phyloP scores from a whole-genome alignment of 805 yeast species.

The Candida piceae region DNA sequence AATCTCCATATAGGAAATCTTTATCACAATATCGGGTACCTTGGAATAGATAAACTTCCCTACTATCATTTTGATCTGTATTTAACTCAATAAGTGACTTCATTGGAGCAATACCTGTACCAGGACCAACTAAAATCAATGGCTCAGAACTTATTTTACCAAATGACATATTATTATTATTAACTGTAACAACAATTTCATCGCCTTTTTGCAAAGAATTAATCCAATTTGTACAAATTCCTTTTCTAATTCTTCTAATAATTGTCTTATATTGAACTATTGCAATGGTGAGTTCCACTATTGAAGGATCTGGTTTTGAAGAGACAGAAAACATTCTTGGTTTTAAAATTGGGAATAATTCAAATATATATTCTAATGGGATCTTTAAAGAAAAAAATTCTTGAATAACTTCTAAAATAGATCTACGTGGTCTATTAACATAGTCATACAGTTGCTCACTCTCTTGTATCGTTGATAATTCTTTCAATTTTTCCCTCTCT shows the following conservation, averaged over 20 bases:
- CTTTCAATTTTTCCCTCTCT: constrained; percentile 70
- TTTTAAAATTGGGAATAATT: constrained; percentile 69
- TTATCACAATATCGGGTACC: constrained; percentile 66
- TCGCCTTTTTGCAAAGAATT: constrained; percentile 45
- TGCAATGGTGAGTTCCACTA: constrained; percentile 70
- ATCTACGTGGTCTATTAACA: constrained; percentile 89
- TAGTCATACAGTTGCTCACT: constrained; percentile 83
- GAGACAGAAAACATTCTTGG: constrained; percentile 88
- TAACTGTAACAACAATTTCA: constrained; percentile 46
- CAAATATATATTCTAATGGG: constrained; percentile 72
- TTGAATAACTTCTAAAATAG: constrained; percentile 72
- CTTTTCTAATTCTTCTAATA: constrained; percentile 67
- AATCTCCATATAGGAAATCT: constrained; percentile 62
- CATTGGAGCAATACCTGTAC: constrained; percentile 96
- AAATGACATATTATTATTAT: constrained; percentile 40
- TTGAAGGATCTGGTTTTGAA: constrained; percentile 39
- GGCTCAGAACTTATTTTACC: constrained; percentile 34
- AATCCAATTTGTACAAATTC: constrained; percentile 79
- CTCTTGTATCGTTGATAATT: constrained; percentile 67
- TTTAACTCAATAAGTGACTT: constrained; percentile 54
- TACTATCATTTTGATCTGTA: constrained; percentile 15
- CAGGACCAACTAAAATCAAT: constrained; percentile 78
- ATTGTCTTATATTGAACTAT: constrained; percentile 84
- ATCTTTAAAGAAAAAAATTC: constrained; percentile 76
- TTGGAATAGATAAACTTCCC: constrained; percentile 51